Evolutionary conservation across 2,329 filamentous ascomycete genomes (phyloP).

Genomic region (Thelonectria olida): DNA sequence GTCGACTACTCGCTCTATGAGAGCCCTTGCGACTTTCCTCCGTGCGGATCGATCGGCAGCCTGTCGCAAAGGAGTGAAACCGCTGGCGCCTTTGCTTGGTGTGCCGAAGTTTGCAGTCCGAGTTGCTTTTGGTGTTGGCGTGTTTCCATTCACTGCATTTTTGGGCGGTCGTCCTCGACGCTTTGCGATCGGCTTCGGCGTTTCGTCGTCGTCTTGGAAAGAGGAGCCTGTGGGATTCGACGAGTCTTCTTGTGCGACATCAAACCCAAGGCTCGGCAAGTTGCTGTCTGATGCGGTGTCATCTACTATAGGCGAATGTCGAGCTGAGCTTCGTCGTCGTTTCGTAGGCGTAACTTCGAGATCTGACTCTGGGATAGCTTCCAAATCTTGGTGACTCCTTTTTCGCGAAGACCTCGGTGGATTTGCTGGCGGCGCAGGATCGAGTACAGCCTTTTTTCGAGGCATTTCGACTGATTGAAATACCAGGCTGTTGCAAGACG

Average conservation of each 20-base stretch:
- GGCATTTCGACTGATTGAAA: constrained; percentile 25
- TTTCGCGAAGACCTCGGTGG: constrained; percentile 34
- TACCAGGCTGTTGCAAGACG: not conserved
- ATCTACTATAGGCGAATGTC: constrained; percentile 16
- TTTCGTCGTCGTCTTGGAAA: constrained; percentile 34
- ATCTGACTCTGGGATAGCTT: constrained; percentile 38
- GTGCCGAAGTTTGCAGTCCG: constrained; percentile 48
- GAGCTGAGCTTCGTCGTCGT: constrained; percentile 40
- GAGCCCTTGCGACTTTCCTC: constrained; percentile 80
- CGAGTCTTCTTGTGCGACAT: constrained; percentile 5
- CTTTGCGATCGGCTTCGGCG: constrained; percentile 46
- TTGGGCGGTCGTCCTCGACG: constrained; percentile 49
- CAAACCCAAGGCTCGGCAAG: constrained; percentile 33
- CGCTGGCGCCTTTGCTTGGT: constrained; percentile 48
- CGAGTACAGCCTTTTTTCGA: constrained; percentile 28
- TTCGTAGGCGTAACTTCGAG: constrained; percentile 45
- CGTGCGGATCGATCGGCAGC: constrained; percentile 87
- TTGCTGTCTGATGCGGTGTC: constrained; percentile 23
- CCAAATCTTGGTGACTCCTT: constrained; percentile 39
- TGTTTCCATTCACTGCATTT: constrained; percentile 40
- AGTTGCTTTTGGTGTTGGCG: constrained; percentile 49
- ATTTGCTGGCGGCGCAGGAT: constrained; percentile 22
- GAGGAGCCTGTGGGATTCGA: constrained; percentile 22
- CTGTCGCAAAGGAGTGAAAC: constrained; percentile 69
- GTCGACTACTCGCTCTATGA: constrained; percentile 77